Evolutionary conservation across 257 asterid genomes (phyloP).

Genomic region (Nicotiana otophora): DNA sequence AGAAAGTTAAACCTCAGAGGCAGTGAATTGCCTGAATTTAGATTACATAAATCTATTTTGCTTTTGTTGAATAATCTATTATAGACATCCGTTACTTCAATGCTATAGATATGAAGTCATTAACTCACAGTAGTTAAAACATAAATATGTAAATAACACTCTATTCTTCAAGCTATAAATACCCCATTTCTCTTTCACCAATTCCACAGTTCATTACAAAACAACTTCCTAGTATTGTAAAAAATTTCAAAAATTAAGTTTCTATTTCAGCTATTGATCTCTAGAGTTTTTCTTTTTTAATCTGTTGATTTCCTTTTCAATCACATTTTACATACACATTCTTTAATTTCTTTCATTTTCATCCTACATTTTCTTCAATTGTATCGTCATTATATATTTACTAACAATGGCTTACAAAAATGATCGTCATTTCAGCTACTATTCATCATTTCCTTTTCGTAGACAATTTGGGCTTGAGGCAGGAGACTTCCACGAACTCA

Average conservation of each 20-base stretch:
- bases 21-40: background rate
- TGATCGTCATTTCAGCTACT: background rate
- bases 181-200: background rate
- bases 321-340: background rate
- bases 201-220: background rate
- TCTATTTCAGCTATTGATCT: background rate
- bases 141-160: too few species aligned
- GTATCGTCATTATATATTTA: background rate
- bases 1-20: background rate
- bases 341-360: background rate
- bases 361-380: background rate
- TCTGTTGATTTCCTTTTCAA: background rate
- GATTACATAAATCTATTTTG: background rate
- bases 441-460: background rate
- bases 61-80: background rate
- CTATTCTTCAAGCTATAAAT: background rate
- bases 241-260: background rate
- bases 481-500: background rate
- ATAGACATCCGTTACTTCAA: background rate
- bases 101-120: background rate
- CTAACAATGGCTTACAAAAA: background rate
- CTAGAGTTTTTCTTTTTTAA: background rate
- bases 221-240: background rate
- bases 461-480: background rate
- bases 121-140: background rate